These are phyloP conservation scores for Nicotiana tomentosiformis DNA, from an alignment of 257 asterid genomes.

Conservation along the genomic window DNA sequence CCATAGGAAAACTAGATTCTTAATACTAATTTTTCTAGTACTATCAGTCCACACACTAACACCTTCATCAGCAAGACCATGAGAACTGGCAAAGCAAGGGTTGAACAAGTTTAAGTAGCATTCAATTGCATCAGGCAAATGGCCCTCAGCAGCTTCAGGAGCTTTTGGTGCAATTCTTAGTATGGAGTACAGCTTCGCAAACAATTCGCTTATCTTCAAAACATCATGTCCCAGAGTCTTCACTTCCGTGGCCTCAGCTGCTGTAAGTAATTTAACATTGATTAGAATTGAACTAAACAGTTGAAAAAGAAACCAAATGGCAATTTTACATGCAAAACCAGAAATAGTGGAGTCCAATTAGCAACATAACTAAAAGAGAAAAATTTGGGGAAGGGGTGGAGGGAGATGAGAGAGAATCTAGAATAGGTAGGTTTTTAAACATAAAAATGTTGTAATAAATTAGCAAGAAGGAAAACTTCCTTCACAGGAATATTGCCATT, in stretches of 20 bases:
- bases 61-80: conserved; percentile 33
- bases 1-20: conserved; percentile 66
- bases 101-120: conserved; percentile 33
- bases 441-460: not conserved
- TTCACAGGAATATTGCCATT: not conserved
- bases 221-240: conserved; percentile 62
- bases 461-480: not conserved
- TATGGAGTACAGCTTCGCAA: conserved; percentile 50
- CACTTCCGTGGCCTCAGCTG: conserved; percentile 38
- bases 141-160: conserved; percentile 26
- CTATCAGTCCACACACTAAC: conserved; percentile 42
- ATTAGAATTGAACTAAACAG: conserved; percentile 16
- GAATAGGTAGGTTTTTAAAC: not conserved
- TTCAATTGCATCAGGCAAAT: conserved; percentile 30
- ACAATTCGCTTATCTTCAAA: conserved; percentile 60
- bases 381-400: too few relatives aligned
- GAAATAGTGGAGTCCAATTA: not conserved
- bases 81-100: conserved; percentile 31
- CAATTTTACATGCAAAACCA: not conserved
- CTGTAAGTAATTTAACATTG: conserved; percentile 24
- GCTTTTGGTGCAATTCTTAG: conserved; percentile 40
- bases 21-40: conserved; percentile 33
- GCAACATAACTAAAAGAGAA: not conserved
- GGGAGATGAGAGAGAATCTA: not conserved
- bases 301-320: not conserved